Evolutionary conservation across 371 early-diverging fungal species (phyloP).

Genomic region (Edhazardia aedis): DNA sequence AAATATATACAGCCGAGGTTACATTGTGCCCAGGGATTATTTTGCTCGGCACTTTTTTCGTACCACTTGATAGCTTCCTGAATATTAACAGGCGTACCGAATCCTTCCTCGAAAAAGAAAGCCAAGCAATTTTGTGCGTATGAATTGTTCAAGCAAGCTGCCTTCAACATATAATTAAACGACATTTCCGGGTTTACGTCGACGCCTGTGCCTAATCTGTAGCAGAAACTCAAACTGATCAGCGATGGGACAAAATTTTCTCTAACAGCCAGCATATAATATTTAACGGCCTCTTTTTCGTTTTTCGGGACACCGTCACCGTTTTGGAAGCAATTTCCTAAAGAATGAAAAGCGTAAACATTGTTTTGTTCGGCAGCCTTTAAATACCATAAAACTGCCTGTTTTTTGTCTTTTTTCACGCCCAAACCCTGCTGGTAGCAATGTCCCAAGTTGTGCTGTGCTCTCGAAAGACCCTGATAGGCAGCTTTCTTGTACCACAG

Average conservation of each 20-base stretch:
- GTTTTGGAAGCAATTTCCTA: constrained; percentile 20
- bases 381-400: constrained; percentile 53
- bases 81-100: constrained; percentile 51
- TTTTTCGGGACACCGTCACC: constrained; percentile 17
- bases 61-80: constrained; percentile 53
- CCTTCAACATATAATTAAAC: constrained; percentile 15
- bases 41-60: constrained; percentile 50
- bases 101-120: constrained; percentile 57
- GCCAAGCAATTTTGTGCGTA: constrained; percentile 25
- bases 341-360: constrained; percentile 14
- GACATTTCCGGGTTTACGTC: not conserved
- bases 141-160: constrained; percentile 12
- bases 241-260: constrained; percentile 51
- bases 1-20: constrained; percentile 48
- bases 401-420: constrained; percentile 49
- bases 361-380: constrained; percentile 53
- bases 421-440: constrained; percentile 27
- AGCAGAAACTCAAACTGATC: constrained; percentile 22
- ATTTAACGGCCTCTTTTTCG: constrained; percentile 47
- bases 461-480: constrained; percentile 55
- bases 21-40: constrained; percentile 48
- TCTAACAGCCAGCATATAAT: constrained; percentile 57
- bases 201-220: constrained; percentile 18
- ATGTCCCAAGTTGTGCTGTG: constrained; percentile 62
- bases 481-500: constrained; percentile 61